A percentile compares a stretch with the other conserved stretches of the same genome.
These are phyloP conservation scores for Gillenia trifoliata DNA, from an alignment of 306 rosid species.

Conservation along the genomic window DNA sequence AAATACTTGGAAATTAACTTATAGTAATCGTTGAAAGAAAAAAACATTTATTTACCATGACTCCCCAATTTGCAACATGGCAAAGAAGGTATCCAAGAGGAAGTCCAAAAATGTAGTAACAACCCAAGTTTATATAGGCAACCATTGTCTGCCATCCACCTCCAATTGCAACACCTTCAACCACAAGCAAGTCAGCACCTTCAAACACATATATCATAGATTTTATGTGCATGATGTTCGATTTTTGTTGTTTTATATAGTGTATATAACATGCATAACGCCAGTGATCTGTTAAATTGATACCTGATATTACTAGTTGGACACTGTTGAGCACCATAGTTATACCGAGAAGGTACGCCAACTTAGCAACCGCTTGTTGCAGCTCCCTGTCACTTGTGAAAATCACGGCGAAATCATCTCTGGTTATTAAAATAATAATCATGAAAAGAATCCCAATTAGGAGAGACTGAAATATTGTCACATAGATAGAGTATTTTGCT, in stretches of 20 bases:
- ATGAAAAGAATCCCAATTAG: conserved; percentile 33
- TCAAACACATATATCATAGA: background rate
- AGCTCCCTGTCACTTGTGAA: conserved; percentile 28
- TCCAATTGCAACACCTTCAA: conserved; percentile 50
- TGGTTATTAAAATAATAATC: conserved; percentile 19
- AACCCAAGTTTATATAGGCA: conserved; percentile 45
- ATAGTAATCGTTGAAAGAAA: background rate
- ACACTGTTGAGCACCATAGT: conserved; percentile 39
- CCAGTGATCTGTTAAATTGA: background rate
- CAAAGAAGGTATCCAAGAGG: conserved; percentile 41
- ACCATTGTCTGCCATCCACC: conserved; percentile 61
- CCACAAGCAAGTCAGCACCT: background rate
- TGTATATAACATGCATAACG: no score
- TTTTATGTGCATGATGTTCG: background rate
- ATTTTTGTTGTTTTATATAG: no score
- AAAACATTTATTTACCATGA: conserved; percentile 22
- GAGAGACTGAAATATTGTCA: conserved; percentile 36
- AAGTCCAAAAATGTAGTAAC: conserved; percentile 56
- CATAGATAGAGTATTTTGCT: conserved; percentile 42
- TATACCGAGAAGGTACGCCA: conserved; percentile 27
- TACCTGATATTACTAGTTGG: conserved; percentile 43
- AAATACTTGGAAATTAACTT: background rate
- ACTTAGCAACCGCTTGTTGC: conserved; percentile 19
- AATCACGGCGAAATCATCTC: conserved; percentile 19
- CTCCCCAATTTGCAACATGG: conserved; percentile 30